Percentiles rank a stretch among this genome's conserved stretches.
These are phyloP conservation scores for Scheffersomyces cryptocercus DNA, from an alignment of 1,139 yeast genomes.

Conservation along the genomic window DNA sequence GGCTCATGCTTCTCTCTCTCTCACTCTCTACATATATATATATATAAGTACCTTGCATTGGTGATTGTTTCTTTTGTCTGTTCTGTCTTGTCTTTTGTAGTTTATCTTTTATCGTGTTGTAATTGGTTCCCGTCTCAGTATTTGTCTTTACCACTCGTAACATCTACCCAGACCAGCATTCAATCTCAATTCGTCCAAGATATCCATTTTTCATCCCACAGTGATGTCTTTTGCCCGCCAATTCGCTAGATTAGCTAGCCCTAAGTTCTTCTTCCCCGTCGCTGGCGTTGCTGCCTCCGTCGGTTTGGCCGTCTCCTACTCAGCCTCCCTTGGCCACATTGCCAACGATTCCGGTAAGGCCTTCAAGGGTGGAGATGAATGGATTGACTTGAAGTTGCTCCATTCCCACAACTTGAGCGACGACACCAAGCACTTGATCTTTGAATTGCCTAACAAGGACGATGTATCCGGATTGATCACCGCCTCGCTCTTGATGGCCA, in stretches of 20 bases:
- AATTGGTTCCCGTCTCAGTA: neutral
- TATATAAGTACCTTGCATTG: no score
- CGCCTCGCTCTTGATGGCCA: slow-evolving; percentile 81
- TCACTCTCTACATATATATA: no score
- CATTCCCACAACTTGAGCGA: slow-evolving; percentile 56
- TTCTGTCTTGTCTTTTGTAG: no score
- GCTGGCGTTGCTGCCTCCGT: slow-evolving; percentile 52
- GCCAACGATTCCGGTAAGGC: slow-evolving; percentile 54
- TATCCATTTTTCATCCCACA: no score
- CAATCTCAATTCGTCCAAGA: no score
- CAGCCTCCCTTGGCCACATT: slow-evolving; percentile 35
- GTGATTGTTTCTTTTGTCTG: no score
- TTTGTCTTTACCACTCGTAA: neutral
- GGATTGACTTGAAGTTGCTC: slow-evolving; percentile 79
- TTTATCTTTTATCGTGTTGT: neutral
- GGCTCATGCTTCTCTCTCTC: no score
- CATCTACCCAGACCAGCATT: neutral
- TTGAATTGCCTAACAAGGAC: slow-evolving; percentile 68
- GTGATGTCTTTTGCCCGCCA: slow-evolving; percentile 18
- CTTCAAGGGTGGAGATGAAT: slow-evolving; percentile 68
- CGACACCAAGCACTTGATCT: slow-evolving; percentile 69
- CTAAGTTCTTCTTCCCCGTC: slow-evolving; percentile 35
- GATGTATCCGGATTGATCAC: slow-evolving; percentile 75
- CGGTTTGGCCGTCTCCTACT: slow-evolving; percentile 47
- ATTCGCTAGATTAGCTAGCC: slow-evolving; percentile 20